phyloP scores from a whole-genome alignment of 257 asterid genomes.

The Capsicum rhomboideum region DNA sequence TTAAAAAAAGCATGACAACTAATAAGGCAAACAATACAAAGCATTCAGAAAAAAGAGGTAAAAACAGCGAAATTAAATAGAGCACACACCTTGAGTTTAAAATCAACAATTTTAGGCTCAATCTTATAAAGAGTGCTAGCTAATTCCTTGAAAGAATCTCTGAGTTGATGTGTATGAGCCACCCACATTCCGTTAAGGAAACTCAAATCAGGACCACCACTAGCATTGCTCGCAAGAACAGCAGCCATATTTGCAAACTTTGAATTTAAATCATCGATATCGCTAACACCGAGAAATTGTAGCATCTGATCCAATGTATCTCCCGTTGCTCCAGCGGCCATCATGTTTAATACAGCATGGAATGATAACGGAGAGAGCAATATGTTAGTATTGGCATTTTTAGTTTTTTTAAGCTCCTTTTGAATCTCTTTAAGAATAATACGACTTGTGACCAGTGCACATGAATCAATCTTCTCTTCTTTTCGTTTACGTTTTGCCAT shows the following conservation, averaged over 20 bases:
- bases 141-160: not conserved
- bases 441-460: too few species aligned
- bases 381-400: slow-evolving; percentile 7
- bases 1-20: too few species aligned
- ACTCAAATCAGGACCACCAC: not conserved
- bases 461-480: too few species aligned
- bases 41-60: not conserved
- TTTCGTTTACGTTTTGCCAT: too few species aligned
- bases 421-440: too few species aligned
- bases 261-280: slow-evolving; percentile 20
- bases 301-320: slow-evolving; percentile 34
- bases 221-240: not conserved
- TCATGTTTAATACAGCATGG: slow-evolving; percentile 31
- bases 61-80: not conserved
- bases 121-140: not conserved
- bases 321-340: slow-evolving; percentile 40
- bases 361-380: slow-evolving; percentile 52
- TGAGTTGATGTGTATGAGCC: not conserved
- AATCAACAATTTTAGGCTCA: not conserved
- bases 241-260: not conserved
- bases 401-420: too few species aligned
- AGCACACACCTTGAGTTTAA: not conserved
- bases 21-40: too few species aligned
- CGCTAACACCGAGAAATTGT: slow-evolving; percentile 21
- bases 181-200: not conserved